Evolutionary conservation across 192 early-diverging fungal genomes (phyloP).

Genomic region (Pilobolus umbonatus): DNA sequence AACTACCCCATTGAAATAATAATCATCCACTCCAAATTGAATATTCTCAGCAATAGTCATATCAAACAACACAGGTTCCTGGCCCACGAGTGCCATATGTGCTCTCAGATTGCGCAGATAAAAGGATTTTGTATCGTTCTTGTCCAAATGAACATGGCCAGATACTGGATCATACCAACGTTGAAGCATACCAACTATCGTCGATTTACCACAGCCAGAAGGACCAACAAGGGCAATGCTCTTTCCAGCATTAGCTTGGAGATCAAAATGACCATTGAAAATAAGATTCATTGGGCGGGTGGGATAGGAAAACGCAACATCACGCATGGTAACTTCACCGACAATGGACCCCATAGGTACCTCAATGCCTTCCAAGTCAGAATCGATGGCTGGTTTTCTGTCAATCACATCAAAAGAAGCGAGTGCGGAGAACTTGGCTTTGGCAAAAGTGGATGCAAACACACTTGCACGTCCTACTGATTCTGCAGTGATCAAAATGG

Average conservation of each 20-base stretch:
- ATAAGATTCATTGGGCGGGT: constrained; percentile 55
- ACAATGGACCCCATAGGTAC: constrained; percentile 30
- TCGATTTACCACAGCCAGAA: constrained; percentile 82
- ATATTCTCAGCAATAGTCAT: constrained; percentile 83
- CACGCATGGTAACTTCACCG: constrained; percentile 47
- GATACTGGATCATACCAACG: constrained; percentile 72
- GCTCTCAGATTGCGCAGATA: constrained; percentile 58
- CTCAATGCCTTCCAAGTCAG: constrained; percentile 37
- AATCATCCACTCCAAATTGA: constrained; percentile 52
- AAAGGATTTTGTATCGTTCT: constrained; percentile 52
- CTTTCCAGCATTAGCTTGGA: constrained; percentile 48
- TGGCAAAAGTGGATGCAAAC: constrained; percentile 70
- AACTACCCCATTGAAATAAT: constrained; percentile 29
- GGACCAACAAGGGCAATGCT: constrained; percentile 84
- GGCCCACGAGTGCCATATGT: constrained; percentile 77
- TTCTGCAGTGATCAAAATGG: constrained; percentile 69
- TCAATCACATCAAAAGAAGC: constrained; percentile 67
- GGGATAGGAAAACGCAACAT: constrained; percentile 66
- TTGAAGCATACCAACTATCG: constrained; percentile 57
- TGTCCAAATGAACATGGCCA: constrained; percentile 64
- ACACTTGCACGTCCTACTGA: constrained; percentile 59
- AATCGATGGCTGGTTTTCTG: constrained; percentile 63
- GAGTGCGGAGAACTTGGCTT: constrained; percentile 76
- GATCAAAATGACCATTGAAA: constrained; percentile 51
- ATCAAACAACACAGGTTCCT: constrained; percentile 90